Base-by-base conservation (phyloP, 371 early-diverging fungal genomes). In the Mortierella sp. region DNA sequence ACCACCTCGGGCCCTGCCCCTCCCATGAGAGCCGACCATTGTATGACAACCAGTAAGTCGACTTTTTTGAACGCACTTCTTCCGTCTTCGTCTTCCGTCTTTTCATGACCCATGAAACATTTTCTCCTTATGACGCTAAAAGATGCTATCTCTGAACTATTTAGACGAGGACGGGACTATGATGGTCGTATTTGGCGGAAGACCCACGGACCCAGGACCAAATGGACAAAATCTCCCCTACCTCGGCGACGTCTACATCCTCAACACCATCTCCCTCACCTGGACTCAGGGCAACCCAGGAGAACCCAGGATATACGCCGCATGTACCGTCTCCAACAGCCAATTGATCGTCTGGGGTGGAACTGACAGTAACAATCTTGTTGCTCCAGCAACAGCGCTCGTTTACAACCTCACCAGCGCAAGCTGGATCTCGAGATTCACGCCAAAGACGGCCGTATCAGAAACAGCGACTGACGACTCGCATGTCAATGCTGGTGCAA, bases 101-200 rank as follows among this genome's bases (percentile, higher is more conserved):
- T 6, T 41, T 41, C 41, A 41, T 41, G 41, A 6, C 41, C 21
- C 55, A 27, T 27, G 27, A 56, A 41, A 54, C 60, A 21, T n/a
- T 48, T 18, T 49, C 32, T 18, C 29, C 18, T 0, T 27, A 29
- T 27, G 14, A 11, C 16, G 60, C 60, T 60, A 60, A 60, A 11
- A 29, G 32, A 27, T 49, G 11, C 48, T 44, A 24, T 74, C 18
- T 21, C 27, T 49, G 8, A n/a, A 49, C 38, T 46, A 21, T 49
- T 0, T 71, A 85, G 85, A 79, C 35, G 85, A 85, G n/a, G 85
- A 85, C 35, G 85, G 85, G 10, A 65, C 85, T 8, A 29, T 60
- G 18, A 46, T 81, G 16, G 70, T 85, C 3, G 55, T 85, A 12
- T 85, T 48, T 55, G 82, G 85, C 14, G 85, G 85, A 24, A 54